These are phyloP conservation scores for Fusarium multiceps DNA, from an alignment of 2,329 filamentous ascomycete species.

Conservation along the genomic window DNA sequence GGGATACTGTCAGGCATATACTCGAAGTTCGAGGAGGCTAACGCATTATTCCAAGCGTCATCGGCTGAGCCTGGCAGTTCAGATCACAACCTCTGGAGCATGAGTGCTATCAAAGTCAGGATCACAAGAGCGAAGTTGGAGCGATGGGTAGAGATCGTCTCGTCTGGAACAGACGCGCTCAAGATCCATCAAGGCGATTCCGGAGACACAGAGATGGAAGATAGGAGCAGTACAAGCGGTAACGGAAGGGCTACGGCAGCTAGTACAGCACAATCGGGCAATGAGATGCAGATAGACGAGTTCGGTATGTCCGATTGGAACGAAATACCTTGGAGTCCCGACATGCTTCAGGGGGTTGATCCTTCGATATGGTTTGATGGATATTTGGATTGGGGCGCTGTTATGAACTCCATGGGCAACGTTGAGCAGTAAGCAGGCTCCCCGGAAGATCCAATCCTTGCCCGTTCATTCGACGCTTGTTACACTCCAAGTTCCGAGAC, in stretches of 20 bases:
- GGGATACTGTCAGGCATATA: conserved; percentile 57
- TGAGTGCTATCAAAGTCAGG: conserved; percentile 60
- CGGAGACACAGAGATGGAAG: conserved; percentile 34
- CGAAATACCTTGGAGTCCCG: conserved; percentile 47
- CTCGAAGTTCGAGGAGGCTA: conserved; percentile 57
- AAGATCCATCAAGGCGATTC: conserved; percentile 34
- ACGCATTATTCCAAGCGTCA: conserved; percentile 49
- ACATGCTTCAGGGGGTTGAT: conserved; percentile 50
- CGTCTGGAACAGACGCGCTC: conserved; percentile 49
- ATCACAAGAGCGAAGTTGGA: conserved; percentile 60
- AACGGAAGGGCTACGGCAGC: background rate
- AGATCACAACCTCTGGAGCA: conserved; percentile 61
- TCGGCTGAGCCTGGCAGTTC: conserved; percentile 49
- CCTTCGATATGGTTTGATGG: conserved; percentile 52
- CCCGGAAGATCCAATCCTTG: no score
- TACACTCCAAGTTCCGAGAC: no score
- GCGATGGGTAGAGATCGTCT: conserved; percentile 59
- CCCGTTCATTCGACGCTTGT: no score
- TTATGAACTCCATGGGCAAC: conserved; percentile 48
- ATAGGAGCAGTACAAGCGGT: background rate
- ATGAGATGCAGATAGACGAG: conserved; percentile 40
- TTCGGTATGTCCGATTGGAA: conserved; percentile 44
- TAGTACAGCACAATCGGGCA: background rate
- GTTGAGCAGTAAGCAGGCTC: no score
- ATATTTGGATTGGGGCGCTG: conserved; percentile 51